Conservation (phyloP, 1,139 yeast genomes). For the Pichia terricola region DNA sequence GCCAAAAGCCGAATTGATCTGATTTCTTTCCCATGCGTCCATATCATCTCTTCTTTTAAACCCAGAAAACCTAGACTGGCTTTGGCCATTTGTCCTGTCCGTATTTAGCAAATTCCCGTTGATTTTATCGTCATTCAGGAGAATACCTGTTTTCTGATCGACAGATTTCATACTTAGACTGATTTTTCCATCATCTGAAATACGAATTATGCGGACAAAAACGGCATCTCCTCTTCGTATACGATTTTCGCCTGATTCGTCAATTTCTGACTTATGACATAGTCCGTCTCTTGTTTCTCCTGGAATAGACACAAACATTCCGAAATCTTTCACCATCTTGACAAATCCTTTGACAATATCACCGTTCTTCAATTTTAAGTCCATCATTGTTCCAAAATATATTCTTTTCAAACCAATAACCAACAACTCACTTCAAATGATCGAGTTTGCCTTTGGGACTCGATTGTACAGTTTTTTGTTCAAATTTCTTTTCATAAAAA, state of each 20-base stretch:
- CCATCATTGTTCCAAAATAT: conserved; percentile 1
- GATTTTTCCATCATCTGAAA: conserved; percentile 36
- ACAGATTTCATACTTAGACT: conserved; percentile 66
- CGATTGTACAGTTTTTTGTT: no score
- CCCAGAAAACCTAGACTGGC: conserved; percentile 1
- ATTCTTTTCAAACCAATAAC: no score
- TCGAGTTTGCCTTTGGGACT: no score
- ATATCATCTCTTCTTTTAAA: conserved; percentile 61
- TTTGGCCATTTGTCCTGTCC: not conserved
- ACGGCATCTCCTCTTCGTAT: conserved; percentile 44
- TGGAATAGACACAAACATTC: conserved; percentile 60
- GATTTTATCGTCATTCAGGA: conserved; percentile 17
- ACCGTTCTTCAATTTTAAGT: conserved; percentile 5
- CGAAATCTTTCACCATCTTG: conserved; percentile 52
- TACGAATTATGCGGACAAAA: conserved; percentile 43
- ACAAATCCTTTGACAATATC: conserved; percentile 41
- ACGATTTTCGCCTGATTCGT: conserved; percentile 20
- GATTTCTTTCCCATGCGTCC: conserved; percentile 85
- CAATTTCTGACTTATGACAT: conserved; percentile 68
- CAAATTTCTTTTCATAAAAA: no score
- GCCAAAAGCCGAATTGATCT: conserved; percentile 29
- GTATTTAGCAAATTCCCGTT: not conserved
- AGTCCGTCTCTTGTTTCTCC: conserved; percentile 41
- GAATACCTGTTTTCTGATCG: conserved; percentile 58
- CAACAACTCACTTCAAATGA: no score